phyloP scores from a whole-genome alignment of 2,329 filamentous ascomycete genomes.

The Hyphodiscus sp. region DNA sequence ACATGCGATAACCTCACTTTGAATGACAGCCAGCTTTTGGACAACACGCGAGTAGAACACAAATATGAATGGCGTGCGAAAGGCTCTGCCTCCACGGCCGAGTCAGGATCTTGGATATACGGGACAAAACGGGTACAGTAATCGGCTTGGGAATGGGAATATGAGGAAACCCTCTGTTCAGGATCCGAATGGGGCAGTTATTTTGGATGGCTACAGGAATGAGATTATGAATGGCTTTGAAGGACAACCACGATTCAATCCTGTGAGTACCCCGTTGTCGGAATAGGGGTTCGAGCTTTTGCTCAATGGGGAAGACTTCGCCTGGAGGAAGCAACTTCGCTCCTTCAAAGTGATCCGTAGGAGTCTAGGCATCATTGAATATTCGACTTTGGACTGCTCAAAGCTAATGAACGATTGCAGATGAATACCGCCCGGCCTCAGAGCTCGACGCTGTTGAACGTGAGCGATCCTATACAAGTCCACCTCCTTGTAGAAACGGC shows the following conservation, averaged over 20 bases:
- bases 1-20: not conserved
- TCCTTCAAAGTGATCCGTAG: not conserved
- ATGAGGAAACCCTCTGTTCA: constrained; percentile 5
- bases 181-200: constrained; percentile 39
- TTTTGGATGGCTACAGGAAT: constrained; percentile 53
- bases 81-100: constrained; percentile 15
- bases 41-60: not conserved
- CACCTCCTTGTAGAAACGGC: constrained; percentile 93
- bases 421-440: constrained; percentile 45
- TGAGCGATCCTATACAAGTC: constrained; percentile 71
- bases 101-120: constrained; percentile 17
- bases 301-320: not conserved
- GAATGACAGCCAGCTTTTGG: not conserved
- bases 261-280: constrained; percentile 36
- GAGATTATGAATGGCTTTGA: constrained; percentile 49
- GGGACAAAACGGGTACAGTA: constrained; percentile 12
- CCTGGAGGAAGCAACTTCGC: no score
- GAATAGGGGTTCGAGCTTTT: not conserved
- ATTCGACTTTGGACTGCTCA: not conserved
- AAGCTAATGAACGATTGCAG: constrained; percentile 24
- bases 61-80: constrained; percentile 13
- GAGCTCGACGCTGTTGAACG: constrained; percentile 51
- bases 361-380: not conserved
- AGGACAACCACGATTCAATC: constrained; percentile 47
- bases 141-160: constrained; percentile 5